A percentile compares a stretch with the other conserved stretches of the same genome.
These are phyloP conservation scores for Eucalyptus pauciflora DNA, from an alignment of 345 rosid genomes.

Conservation along the genomic window DNA sequence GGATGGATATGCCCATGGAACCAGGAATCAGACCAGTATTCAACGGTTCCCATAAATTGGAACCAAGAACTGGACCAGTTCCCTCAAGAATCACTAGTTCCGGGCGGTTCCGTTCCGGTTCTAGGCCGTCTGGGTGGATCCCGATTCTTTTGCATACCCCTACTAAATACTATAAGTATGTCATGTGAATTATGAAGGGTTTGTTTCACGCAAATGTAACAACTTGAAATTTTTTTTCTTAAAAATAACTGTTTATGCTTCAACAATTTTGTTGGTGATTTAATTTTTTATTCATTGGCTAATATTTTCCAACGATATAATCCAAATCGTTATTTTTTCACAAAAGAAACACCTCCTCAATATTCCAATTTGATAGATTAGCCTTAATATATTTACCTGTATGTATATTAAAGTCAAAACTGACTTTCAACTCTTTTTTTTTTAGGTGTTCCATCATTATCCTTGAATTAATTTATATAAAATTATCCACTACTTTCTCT, in stretches of 20 bases:
- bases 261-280: background rate
- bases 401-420: background rate
- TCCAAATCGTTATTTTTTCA: rapidly evolving
- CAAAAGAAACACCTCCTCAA: background rate
- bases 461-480: background rate
- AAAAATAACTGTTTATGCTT: too few relatives aligned
- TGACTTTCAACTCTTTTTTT: background rate
- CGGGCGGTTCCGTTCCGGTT: too few relatives aligned
- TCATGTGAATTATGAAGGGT: background rate
- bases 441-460: background rate
- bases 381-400: background rate
- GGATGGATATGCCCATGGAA: too few relatives aligned
- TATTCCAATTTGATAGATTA: background rate
- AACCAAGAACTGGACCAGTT: too few relatives aligned
- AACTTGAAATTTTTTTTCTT: background rate
- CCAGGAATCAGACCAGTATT: rapidly evolving
- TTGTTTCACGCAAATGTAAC: background rate
- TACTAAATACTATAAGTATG: too few relatives aligned
- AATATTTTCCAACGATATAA: background rate
- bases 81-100: too few relatives aligned
- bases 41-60: too few relatives aligned
- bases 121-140: rapidly evolving
- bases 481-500: background rate
- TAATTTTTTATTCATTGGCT: background rate
- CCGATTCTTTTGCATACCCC: too few relatives aligned